phyloP scores from a whole-genome alignment of 768 basidiomycete species.

The Boletus pseudo-olivaceus region DNA sequence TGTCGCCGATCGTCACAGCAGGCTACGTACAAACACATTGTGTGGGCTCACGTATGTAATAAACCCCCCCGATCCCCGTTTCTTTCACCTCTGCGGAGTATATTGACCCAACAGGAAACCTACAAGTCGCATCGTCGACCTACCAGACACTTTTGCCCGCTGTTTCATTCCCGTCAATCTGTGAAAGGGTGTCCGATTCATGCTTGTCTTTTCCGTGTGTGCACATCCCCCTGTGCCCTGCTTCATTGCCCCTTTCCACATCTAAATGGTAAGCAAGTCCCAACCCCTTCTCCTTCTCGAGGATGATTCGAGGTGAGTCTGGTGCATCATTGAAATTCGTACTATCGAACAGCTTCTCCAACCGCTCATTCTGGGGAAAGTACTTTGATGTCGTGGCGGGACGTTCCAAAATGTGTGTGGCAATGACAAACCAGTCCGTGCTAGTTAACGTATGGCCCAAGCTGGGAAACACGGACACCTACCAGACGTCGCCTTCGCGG shows the following conservation, averaged over 20 bases:
- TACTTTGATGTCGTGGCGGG: constrained; percentile 9
- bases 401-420: constrained; percentile 4
- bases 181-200: constrained; percentile 3
- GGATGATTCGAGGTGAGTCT: constrained; percentile 2
- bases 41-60: constrained; percentile 23
- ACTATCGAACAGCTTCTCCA: constrained; percentile 2
- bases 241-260: constrained; percentile 14
- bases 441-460: constrained; percentile 1
- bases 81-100: neutral
- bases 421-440: constrained; percentile 9
- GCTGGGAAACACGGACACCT: neutral
- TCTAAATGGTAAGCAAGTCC: constrained; percentile 5
- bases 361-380: constrained; percentile 1
- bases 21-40: constrained; percentile 23
- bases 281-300: constrained; percentile 5
- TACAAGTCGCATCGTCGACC: constrained; percentile 2
- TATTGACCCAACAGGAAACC: constrained; percentile 8
- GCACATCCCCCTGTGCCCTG: constrained; percentile 11
- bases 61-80: neutral
- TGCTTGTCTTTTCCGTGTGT: constrained; percentile 6
- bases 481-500: constrained; percentile 7
- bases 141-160: neutral
- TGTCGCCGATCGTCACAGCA: constrained; percentile 26
- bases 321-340: constrained; percentile 15
- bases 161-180: constrained; percentile 23